Base-by-base conservation (phyloP, 2,329 filamentous ascomycete genomes). In the Colletotrichum graminicola region DNA sequence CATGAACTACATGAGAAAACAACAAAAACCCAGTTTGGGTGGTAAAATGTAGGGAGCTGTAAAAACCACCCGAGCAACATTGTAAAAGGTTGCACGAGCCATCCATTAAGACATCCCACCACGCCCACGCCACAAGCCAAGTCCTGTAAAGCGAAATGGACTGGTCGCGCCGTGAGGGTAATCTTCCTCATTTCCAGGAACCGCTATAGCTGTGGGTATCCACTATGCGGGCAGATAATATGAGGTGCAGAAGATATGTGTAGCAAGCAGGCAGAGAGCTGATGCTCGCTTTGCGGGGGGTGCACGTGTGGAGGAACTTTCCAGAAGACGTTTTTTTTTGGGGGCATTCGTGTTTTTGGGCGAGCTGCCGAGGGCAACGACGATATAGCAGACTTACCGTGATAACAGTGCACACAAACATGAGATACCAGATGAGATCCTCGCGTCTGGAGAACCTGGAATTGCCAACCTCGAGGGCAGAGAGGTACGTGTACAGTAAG, bases 111-210 rank as follows among this genome's bases (percentile, higher is more conserved):
- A 85, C 85, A 88, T 92, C 90, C 91, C 92, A 93, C 91, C 91
- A 90, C 91, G 84, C 91, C 90, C 85, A 86, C 88, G 90, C 87
- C 88, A 85, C 89, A 85, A 83, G 84, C 85, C 88, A 85, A 41
- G 79, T 85, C 89, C 87, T 84, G 55, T 80, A 83, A 84, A 90
- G 90, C 90, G 90, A 92, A 92, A 63, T 91, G 87, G 90, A 84
- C 83, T 84, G 83, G 80, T 76, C 76, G 80, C 86, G 86, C 85
- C 87, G 88, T 85, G 89, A 88, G 91, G 91, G 90, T 89, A 85
- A 89, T 94, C 91, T 94, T 87, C 92, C 92, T 94, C 92, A 86
- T 83, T 90, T 93, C 85, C 91, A 94, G 92, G 92, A 94, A 94
- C 91, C 92, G 91, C 86, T 87, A 91, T 91, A 93, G 91, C 86